Conservation (phyloP, 352 stramenopile species). For the Globisporangium yorkense region DNA sequence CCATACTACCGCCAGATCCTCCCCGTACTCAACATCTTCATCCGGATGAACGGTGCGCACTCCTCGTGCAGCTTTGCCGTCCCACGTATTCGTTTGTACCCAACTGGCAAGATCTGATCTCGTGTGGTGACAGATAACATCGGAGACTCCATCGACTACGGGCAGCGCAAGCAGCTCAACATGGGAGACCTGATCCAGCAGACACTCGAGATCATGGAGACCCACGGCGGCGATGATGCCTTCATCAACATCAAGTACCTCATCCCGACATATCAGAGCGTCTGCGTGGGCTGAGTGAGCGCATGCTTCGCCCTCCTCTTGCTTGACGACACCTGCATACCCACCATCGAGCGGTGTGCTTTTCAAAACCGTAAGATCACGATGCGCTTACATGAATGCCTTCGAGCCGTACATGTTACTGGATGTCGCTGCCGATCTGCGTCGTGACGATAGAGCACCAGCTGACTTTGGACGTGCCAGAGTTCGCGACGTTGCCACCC, state of each 20-base stretch:
- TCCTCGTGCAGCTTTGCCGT: neutral
- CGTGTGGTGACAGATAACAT: conserved; percentile 81
- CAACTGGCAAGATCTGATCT: neutral
- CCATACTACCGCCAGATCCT: conserved; percentile 97
- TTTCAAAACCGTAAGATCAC: neutral
- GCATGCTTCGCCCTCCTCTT: neutral
- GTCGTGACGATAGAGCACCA: conserved; percentile 2
- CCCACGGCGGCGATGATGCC: conserved; percentile 93
- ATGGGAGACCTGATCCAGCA: conserved; percentile 96
- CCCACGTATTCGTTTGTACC: neutral
- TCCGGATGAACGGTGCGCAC: conserved; percentile 88
- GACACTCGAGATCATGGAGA: conserved; percentile 96
- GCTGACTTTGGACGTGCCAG: conserved; percentile 22
- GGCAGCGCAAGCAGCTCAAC: conserved; percentile 93
- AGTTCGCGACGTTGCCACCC: neutral
- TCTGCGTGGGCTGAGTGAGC: conserved; percentile 52
- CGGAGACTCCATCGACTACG: conserved; percentile 95
- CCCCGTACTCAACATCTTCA: conserved; percentile 97
- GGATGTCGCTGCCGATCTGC: neutral
- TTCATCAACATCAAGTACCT: conserved; percentile 99
- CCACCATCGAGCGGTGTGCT: conserved; percentile 1
- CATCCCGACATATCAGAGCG: conserved; percentile 94
- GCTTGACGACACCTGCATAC: conserved; percentile 4
- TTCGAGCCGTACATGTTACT: neutral
- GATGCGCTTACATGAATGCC: neutral